Evolutionary conservation across 2,329 filamentous ascomycete species (phyloP), one percentile per base, ranked within the genome.

Genomic region (Venturia carpophila): DNA sequence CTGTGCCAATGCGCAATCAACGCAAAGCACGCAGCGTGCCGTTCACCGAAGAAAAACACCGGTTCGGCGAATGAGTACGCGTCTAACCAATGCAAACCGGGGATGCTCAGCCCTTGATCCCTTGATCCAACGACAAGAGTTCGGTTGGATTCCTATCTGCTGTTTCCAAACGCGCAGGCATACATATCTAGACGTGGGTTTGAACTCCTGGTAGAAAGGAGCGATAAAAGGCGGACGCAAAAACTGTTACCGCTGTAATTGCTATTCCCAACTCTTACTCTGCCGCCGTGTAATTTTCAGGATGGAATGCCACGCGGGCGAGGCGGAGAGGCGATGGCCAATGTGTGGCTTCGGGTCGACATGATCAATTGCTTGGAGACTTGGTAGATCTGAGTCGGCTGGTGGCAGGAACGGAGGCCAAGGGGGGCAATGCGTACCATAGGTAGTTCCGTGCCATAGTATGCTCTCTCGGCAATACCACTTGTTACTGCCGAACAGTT

Each of bases 1-100:
- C n/a, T 34, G 27, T 34, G 49, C 49, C 49, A 55, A 55, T 34
- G 34, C 49, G 49, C 49, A 55, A 55, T 55, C 49, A 55, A 55
- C 24, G 49, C 27, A 34, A 55, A 55, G 52, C 52, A 58, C 17
- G 6, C 15, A 21, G 30, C 30, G 30, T 58, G 52, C 52, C 52
- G 30, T 58, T 58, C 15, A 11, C 17, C 52, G 52, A 27, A 37
- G 27, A 5, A n/a, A 58, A 58, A 15, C 30, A 58, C 52, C 52
- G 52, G 17, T 5, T 34, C 52, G 37, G 52, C 52, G 52, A 58
- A 58, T 58, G 30, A 21, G 52, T 15, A 15, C 52, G 52, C 30
- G 30, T 58, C 30, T 58, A 39, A 1, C 30, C 30, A 37, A 58
- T 37, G 52, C 27, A 34, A 37, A 24, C 19, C 34, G 52, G 52